A percentile compares a stretch with the other conserved stretches of the same genome.
Evolutionary conservation across 345 rosid genomes (phyloP).

Genomic region (Reutealis trisperma): DNA sequence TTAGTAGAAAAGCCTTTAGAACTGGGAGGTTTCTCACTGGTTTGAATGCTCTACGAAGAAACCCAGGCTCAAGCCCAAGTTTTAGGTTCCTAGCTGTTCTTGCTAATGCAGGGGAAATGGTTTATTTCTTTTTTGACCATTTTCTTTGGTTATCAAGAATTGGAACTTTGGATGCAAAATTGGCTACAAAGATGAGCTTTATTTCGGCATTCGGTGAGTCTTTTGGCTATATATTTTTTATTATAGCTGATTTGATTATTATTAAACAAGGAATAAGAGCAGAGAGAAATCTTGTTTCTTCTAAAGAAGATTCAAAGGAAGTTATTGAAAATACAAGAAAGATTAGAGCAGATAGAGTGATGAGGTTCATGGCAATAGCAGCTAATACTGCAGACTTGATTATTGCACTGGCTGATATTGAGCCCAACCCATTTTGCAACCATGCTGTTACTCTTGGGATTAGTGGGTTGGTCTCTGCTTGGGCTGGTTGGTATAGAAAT

Average conservation of each 20-base stretch:
- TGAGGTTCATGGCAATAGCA: conserved; percentile 83
- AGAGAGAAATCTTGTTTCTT: conserved; percentile 44
- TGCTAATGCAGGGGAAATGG: conserved; percentile 94
- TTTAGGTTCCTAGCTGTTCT: conserved; percentile 57
- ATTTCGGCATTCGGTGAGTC: conserved; percentile 96
- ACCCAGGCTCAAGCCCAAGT: conserved; percentile 56
- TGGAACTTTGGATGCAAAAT: conserved; percentile 63
- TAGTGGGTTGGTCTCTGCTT: conserved; percentile 92
- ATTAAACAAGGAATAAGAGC: conserved; percentile 51
- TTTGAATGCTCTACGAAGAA: conserved; percentile 72
- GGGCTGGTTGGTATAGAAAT: conserved; percentile 99
- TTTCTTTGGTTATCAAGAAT: conserved; percentile 92
- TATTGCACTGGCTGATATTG: conserved; percentile 77
- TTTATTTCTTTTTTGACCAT: conserved; percentile 93
- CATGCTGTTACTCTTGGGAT: conserved; percentile 72
- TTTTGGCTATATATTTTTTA: conserved; percentile 87
- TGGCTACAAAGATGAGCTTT: conserved; percentile 84
- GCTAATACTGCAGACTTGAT: conserved; percentile 90
- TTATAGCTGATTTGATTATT: conserved; percentile 60
- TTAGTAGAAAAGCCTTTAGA: conserved; percentile 90
- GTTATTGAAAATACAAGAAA: conserved; percentile 39
- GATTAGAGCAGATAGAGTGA: conserved; percentile 63
- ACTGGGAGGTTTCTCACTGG: conserved; percentile 94
- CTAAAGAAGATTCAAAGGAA: conserved; percentile 27
- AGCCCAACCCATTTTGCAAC: conserved; percentile 89